Percentiles rank a stretch among this genome's conserved stretches.
phyloP scores from a whole-genome alignment of 345 rosid genomes.

The Brassica juncea region DNA sequence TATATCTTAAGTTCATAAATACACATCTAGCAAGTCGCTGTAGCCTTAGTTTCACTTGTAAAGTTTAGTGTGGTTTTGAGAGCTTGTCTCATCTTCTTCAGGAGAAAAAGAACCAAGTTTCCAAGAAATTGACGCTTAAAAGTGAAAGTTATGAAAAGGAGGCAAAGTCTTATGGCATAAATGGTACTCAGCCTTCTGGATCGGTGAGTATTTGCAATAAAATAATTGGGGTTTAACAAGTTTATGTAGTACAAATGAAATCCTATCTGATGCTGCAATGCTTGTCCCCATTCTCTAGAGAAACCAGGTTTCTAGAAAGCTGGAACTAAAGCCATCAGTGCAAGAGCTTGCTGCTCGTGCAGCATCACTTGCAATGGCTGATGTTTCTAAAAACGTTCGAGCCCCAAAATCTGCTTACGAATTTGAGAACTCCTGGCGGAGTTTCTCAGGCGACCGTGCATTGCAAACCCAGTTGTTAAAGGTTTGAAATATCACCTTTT shows the following conservation, averaged over 20 bases:
- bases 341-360: conserved; percentile 88
- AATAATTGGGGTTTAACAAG: background rate
- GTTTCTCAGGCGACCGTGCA: conserved; percentile 61
- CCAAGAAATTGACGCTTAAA: conserved; percentile 37
- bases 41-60: background rate
- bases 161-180: conserved; percentile 27
- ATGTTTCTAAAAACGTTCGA: conserved; percentile 66
- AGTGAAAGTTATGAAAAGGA: conserved; percentile 38
- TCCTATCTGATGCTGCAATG: background rate
- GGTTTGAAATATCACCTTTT: conserved; percentile 45
- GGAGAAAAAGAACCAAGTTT: conserved; percentile 43
- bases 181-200: conserved; percentile 39
- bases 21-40: background rate
- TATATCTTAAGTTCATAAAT: background rate
- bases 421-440: conserved; percentile 81
- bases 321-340: conserved; percentile 58
- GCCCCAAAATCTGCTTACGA: conserved; percentile 84
- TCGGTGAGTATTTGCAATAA: conserved; percentile 19
- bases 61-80: background rate
- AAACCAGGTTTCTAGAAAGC: conserved; percentile 42
- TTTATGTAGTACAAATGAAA: background rate
- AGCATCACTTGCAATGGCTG: conserved; percentile 69
- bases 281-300: conserved; percentile 40
- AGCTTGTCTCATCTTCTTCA: conserved; percentile 34
- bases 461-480: conserved; percentile 69